A percentile compares a stretch with the other conserved stretches of the same genome.
phyloP scores from a whole-genome alignment of 768 basidiomycete genomes.

The Tulasnella sp. region DNA sequence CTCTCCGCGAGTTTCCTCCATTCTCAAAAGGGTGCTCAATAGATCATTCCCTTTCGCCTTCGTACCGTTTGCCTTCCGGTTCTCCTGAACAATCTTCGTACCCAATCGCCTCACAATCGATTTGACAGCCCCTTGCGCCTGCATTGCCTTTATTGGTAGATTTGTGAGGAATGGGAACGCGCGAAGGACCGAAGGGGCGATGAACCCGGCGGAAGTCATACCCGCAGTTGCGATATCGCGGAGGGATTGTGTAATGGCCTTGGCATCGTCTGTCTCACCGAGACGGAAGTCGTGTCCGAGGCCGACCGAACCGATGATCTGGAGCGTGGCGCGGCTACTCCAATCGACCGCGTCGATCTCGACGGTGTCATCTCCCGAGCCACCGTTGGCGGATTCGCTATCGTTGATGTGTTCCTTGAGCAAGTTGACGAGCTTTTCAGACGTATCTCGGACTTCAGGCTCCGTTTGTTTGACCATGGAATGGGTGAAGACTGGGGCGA shows the following conservation, averaged over 20 bases:
- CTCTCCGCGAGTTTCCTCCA: background rate
- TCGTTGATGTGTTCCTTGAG: background rate
- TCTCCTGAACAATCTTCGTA: conserved; percentile 10
- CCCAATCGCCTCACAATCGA: conserved; percentile 21
- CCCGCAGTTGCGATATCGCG: conserved; percentile 21
- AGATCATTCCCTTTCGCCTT: conserved; percentile 17
- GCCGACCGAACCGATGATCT: conserved; percentile 29
- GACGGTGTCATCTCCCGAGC: background rate
- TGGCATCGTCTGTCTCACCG: conserved; percentile 26
- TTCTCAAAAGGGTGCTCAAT: conserved; percentile 7
- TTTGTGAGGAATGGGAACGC: conserved; percentile 25
- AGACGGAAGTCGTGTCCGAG: conserved; percentile 34
- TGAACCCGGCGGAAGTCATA: conserved; percentile 18
- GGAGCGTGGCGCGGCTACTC: conserved; percentile 20
- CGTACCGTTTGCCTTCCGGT: background rate
- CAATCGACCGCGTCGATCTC: conserved; percentile 20
- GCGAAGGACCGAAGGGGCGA: conserved; percentile 22
- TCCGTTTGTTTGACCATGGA: conserved; percentile 12
- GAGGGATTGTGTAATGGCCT: conserved; percentile 26
- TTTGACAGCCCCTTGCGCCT: conserved; percentile 24
- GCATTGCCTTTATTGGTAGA: conserved; percentile 24
- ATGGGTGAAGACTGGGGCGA: conserved; percentile 21
- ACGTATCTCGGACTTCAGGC: conserved; percentile 9
- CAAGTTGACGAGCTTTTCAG: conserved; percentile 7
- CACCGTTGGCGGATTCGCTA: background rate